Conservation (phyloP, 2,329 filamentous ascomycete genomes). For the Cryphonectria nitschkei region DNA sequence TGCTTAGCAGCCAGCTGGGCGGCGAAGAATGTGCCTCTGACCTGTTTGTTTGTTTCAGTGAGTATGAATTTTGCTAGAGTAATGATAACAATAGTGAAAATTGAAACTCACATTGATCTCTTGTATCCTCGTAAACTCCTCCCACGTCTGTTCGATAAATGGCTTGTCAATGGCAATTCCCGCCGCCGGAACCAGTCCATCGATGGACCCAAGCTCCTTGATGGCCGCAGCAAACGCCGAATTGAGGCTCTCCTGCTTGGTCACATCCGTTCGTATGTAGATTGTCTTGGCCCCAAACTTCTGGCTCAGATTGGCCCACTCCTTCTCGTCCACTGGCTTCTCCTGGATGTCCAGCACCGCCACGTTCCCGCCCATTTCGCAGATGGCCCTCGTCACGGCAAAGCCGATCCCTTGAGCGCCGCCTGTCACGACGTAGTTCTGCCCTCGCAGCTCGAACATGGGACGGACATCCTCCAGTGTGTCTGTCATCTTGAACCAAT, state of each 20-base stretch:
- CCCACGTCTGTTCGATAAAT: slow-evolving; percentile 48
- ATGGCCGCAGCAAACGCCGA: slow-evolving; percentile 34
- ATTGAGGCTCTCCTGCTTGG: slow-evolving; percentile 36
- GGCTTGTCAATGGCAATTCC: slow-evolving; percentile 49
- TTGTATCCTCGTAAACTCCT: slow-evolving; percentile 44
- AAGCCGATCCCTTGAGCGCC: slow-evolving; percentile 47
- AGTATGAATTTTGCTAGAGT: no score
- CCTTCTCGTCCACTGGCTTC: slow-evolving; percentile 35
- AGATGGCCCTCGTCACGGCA: slow-evolving; percentile 42
- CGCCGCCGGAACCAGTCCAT: slow-evolving; percentile 41
- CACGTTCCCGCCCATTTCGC: slow-evolving; percentile 46
- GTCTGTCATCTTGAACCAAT: slow-evolving; percentile 21
- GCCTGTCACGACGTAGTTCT: slow-evolving; percentile 45
- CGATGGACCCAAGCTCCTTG: slow-evolving; percentile 35
- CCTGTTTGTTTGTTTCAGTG: slow-evolving; percentile 32
- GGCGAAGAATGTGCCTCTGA: slow-evolving; percentile 47
- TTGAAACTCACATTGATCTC: slow-evolving; percentile 44
- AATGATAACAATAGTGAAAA: no score
- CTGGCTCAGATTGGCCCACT: slow-evolving; percentile 34
- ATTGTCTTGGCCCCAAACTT: slow-evolving; percentile 33
- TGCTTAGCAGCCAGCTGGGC: slow-evolving; percentile 45
- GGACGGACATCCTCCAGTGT: slow-evolving; percentile 35
- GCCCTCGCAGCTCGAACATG: slow-evolving; percentile 40
- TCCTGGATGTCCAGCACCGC: slow-evolving; percentile 41
- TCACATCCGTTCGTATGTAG: slow-evolving; percentile 40